Evolutionary conservation across 2,329 filamentous ascomycete species (phyloP), one percentile per base, ranked within the genome.

Genomic region (Penicillium sp.): DNA sequence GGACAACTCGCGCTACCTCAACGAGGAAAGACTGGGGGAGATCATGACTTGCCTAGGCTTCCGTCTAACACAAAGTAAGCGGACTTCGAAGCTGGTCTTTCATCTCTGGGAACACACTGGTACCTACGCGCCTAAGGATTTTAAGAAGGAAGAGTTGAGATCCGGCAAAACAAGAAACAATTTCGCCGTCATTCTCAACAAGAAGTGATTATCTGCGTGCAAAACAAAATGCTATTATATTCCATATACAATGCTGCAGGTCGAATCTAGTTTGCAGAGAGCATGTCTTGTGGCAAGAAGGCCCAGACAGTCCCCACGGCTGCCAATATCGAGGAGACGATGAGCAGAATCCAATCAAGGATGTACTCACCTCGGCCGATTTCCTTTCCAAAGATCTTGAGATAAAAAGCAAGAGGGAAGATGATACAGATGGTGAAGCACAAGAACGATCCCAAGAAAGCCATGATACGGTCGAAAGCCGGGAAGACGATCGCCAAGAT

Each of bases 371-470:
- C 70, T 1, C 72, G 63, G 1, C 80, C 76, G 44, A 97, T 84
- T 58, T 93, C 86, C 48, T 85, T 81, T 45, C 86, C 85, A 71
- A 96, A 97, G 1, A 97, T 85, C 76, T 92, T 96, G 55, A 97
- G 77, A 69, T 97, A 92, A 70, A 99, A 97, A 5, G 87, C 83
- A 32, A 96, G 78, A 0, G 93, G 94, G 49, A 99, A 80, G 73
- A 96, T 92, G 62, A 97, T 87, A 75, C 93, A 97, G 62, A 97
- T 95, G 18, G 90, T 90, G 66, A 96, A 96, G 76, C 93, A 97
- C 16, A 96, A 82, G 4, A 92, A 89, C 38, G 89, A 90, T 13
- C 94, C 93, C 77, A 97, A 86, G 59, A 96, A 87, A 4, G 89
- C 89, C 87, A 96, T 96, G 69, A 96, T 92, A 50, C 87, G 87